A percentile compares a stretch with the other conserved stretches of the same genome.
Evolutionary conservation across 2,329 filamentous ascomycete species (phyloP).

Genomic region (Fusarium denticulatum): DNA sequence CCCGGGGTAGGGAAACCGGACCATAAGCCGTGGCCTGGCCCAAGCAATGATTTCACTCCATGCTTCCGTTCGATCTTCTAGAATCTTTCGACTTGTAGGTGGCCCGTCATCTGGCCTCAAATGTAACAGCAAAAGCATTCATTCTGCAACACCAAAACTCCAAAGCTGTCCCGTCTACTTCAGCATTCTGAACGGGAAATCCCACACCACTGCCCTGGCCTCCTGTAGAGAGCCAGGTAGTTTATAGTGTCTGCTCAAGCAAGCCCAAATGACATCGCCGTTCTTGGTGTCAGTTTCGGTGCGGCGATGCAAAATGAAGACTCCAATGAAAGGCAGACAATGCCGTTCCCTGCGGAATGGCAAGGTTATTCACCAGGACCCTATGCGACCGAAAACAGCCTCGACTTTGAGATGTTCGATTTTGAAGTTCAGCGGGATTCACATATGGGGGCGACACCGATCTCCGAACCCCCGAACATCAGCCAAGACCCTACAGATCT

Average conservation of each 20-base stretch:
- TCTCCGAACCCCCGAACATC: constrained; percentile 17
- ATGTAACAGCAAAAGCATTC: constrained; percentile 12
- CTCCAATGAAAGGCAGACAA: constrained; percentile 25
- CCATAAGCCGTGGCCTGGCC: constrained; percentile 23
- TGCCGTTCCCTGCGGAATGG: constrained; percentile 24
- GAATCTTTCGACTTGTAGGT: constrained; percentile 3
- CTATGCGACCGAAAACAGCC: constrained; percentile 5
- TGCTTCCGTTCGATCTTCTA: constrained; percentile 8
- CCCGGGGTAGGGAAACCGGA: constrained; percentile 29
- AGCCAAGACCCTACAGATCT: constrained; percentile 5
- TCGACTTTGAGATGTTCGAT: constrained; percentile 4
- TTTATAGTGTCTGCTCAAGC: constrained; percentile 28
- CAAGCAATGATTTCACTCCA: constrained; percentile 29
- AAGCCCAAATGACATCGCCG: constrained; percentile 31
- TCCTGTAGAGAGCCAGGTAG: constrained; percentile 16
- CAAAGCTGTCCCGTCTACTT: neutral
- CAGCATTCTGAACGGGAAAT: neutral
- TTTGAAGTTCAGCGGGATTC: constrained; percentile 10
- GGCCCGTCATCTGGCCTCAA: neutral
- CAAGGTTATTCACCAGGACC: constrained; percentile 18
- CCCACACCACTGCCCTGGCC: constrained; percentile 12
- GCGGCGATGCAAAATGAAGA: constrained; percentile 42
- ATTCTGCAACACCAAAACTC: neutral
- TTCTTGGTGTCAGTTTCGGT: constrained; percentile 33
- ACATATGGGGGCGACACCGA: constrained; percentile 3